These are phyloP conservation scores for Ormosia emarginata DNA, from an alignment of 306 rosid species.

Conservation along the genomic window DNA sequence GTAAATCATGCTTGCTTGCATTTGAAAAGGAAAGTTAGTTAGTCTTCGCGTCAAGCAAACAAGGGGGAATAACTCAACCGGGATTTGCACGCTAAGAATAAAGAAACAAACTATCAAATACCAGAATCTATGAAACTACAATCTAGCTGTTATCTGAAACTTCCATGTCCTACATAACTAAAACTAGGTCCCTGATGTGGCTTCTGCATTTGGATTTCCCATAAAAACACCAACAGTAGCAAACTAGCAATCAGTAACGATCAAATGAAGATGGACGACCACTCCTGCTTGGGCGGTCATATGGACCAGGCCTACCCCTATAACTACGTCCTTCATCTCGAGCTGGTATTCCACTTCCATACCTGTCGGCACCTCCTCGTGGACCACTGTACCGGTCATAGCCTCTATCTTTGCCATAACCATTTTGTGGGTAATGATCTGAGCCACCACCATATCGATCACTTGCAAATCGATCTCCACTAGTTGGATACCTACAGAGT, in stretches of 20 bases:
- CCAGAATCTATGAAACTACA: slow-evolving; percentile 19
- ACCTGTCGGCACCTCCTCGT: slow-evolving; percentile 59
- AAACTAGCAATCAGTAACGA: slow-evolving; percentile 53
- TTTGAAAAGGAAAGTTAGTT: background rate
- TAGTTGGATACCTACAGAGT: slow-evolving; percentile 53
- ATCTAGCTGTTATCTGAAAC: slow-evolving; percentile 22
- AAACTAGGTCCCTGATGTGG: slow-evolving; percentile 22
- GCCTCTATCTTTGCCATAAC: slow-evolving; percentile 77
- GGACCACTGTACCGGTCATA: slow-evolving; percentile 67
- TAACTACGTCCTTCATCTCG: slow-evolving; percentile 72
- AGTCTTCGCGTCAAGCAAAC: background rate
- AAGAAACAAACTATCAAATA: slow-evolving; percentile 4
- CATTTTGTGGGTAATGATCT: slow-evolving; percentile 73
- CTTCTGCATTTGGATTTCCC: slow-evolving; percentile 12
- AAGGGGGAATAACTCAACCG: background rate
- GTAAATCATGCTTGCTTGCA: slow-evolving; percentile 15
- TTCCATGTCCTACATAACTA: slow-evolving; percentile 8
- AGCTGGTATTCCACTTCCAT: slow-evolving; percentile 62
- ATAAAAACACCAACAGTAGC: background rate
- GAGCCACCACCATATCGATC: slow-evolving; percentile 69
- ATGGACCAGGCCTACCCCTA: slow-evolving; percentile 76
- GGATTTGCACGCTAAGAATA: background rate
- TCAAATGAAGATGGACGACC: slow-evolving; percentile 71
- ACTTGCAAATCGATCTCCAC: slow-evolving; percentile 68
- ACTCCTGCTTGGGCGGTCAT: slow-evolving; percentile 69